Evolutionary conservation across 371 early-diverging fungal species (phyloP), one percentile per base, ranked within the genome.

Genomic region (Circinella umbellata): DNA sequence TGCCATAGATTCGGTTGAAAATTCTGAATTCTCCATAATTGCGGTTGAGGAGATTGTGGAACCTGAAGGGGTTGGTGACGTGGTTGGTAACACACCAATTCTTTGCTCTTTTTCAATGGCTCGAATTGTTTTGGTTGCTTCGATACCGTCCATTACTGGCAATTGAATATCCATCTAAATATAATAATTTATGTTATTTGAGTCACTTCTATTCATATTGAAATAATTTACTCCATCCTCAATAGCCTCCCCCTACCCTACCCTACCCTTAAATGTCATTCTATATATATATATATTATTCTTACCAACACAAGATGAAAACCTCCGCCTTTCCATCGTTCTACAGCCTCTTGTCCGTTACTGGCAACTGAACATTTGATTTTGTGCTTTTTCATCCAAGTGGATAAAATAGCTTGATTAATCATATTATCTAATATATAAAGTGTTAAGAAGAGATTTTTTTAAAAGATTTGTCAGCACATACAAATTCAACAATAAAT

Each of bases 61-160:
- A 11, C 54, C 38, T 14, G 69, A 64, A 18, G 70, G 57, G 4
- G 70, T 64, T 4, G 70, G 57, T 8, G 70, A 51, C 2, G 27
- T 68, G 61, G 67, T 73, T 18, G 82, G 85, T 20, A 88, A 75
- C 1, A 88, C 86, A 4, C 90, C 90, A 66, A 89, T 89, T 75
- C 86, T 86, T 68, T 87, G 80, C 39, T 81, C 78, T 66, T 84
- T 85, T 75, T 93, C 95, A 65, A 92, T 64, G 0, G 76, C 75
- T 39, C 94, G 88, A 61, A 93, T 95, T 76, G 80, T 84, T 18
- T 89, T 86, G 3, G 95, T 93, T 4, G 92, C 93, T 66, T 89
- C 86, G 34, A 95, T 90, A 64, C 95, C 95, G 70, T 91, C 89
- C 92, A 94, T 90, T 1, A 91, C 88, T 7, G 94, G 94, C 70